phyloP scores from a whole-genome alignment of 306 rosid species.

The Trifolium fragiferum region DNA sequence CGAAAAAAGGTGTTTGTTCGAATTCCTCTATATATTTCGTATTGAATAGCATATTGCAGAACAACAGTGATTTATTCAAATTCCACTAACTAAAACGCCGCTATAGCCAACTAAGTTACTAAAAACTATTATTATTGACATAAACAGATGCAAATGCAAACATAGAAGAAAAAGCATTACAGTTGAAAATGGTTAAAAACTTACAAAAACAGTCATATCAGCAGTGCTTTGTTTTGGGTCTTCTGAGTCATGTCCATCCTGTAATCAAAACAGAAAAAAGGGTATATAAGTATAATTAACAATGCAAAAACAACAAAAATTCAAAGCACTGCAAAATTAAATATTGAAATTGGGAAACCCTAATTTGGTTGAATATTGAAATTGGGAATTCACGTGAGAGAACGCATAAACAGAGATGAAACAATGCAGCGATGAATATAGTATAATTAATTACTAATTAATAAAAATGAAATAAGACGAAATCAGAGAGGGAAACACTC shows the following conservation, averaged over 20 bases:
- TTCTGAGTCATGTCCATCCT: conserved; percentile 85
- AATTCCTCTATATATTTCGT: background rate
- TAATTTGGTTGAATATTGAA: conserved; percentile 31
- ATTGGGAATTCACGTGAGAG: background rate
- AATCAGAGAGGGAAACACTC: conserved; percentile 17
- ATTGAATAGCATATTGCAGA: background rate
- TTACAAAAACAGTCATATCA: conserved; percentile 96
- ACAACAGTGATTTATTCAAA: background rate
- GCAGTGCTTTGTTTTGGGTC: conserved; percentile 89
- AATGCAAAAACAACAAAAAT: conserved; percentile 7
- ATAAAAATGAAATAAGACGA: background rate
- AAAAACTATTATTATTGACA: conserved; percentile 5
- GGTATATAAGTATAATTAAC: background rate
- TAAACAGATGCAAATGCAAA: conserved; percentile 22
- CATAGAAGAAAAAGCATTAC: background rate
- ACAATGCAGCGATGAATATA: conserved; percentile 14
- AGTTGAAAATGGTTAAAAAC: conserved; percentile 41
- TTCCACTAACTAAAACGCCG: too few relatives aligned
- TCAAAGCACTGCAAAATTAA: conserved; percentile 56
- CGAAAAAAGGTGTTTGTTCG: background rate
- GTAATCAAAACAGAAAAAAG: conserved; percentile 30
- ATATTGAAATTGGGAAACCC: conserved; percentile 47
- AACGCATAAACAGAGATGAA: background rate
- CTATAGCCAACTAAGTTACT: background rate
- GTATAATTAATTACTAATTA: background rate